Evolutionary conservation across 2,329 filamentous ascomycete species (phyloP).

Genomic region (Neopestalotiopsis rosae): DNA sequence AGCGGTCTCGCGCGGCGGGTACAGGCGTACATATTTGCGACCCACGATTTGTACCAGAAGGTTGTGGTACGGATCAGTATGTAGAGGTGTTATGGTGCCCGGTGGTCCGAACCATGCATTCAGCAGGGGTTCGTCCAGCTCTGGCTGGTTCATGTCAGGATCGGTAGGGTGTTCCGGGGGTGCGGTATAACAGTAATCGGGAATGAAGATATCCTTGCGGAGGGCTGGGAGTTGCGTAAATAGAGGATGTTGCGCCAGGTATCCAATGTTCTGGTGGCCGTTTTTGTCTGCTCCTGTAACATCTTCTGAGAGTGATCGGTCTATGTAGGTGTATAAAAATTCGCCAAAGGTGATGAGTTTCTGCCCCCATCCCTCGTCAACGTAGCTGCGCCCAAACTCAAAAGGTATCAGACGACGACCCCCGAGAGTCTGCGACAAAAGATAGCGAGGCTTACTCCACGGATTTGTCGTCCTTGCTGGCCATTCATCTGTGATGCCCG

Average conservation of each 20-base stretch:
- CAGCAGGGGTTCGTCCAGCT: constrained; percentile 66
- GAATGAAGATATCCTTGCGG: constrained; percentile 75
- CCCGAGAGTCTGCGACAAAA: constrained; percentile 74
- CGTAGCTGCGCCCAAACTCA: constrained; percentile 86
- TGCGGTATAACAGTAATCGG: constrained; percentile 82
- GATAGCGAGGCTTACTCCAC: constrained; percentile 78
- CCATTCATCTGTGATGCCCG: constrained; percentile 71
- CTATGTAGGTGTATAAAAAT: constrained; percentile 71
- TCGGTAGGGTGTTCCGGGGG: constrained; percentile 62
- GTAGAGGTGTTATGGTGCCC: constrained; percentile 87
- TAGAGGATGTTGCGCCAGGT: constrained; percentile 91
- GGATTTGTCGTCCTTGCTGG: constrained; percentile 71
- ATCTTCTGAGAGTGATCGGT: constrained; percentile 29
- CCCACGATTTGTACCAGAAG: constrained; percentile 89
- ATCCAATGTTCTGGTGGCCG: constrained; percentile 59
- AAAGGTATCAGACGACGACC: constrained; percentile 84
- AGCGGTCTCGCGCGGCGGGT: constrained; percentile 68
- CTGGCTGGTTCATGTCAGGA: constrained; percentile 41
- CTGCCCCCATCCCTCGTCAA: constrained; percentile 84
- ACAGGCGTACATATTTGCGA: constrained; percentile 89
- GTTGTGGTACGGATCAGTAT: constrained; percentile 95
- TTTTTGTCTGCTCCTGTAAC: constrained; percentile 7
- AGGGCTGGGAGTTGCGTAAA: constrained; percentile 82
- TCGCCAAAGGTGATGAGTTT: constrained; percentile 75
- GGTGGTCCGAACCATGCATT: constrained; percentile 95